Evolutionary conservation across 2,329 filamentous ascomycete genomes (phyloP).

Genomic region (Aspergillus ruber): DNA sequence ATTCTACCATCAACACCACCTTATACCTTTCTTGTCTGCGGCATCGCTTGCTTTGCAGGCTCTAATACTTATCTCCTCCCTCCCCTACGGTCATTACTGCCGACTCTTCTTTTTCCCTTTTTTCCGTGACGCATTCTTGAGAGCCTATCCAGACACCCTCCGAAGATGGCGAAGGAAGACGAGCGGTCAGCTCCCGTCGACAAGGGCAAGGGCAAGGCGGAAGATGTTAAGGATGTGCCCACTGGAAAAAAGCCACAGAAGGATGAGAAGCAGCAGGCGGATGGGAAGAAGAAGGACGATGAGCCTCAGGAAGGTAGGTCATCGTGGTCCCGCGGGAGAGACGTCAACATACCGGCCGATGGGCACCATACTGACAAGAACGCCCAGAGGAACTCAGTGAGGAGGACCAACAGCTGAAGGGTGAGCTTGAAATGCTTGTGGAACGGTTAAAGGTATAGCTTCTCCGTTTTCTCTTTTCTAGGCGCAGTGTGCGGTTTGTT

Average conservation of each 20-base stretch:
- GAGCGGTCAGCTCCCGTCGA: slow-evolving; percentile 76
- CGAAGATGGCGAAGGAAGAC: slow-evolving; percentile 83
- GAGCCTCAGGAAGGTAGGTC: slow-evolving; percentile 56
- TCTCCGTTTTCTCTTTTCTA: slow-evolving; percentile 16
- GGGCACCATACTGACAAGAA: slow-evolving; percentile 22
- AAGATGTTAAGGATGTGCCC: slow-evolving; percentile 57
- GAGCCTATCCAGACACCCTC: slow-evolving; percentile 26
- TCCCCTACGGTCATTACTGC: slow-evolving; percentile 5
- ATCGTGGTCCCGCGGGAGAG: slow-evolving; percentile 23
- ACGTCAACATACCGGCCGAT: neutral
- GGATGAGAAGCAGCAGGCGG: slow-evolving; percentile 63
- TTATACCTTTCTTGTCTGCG: slow-evolving; percentile 13
- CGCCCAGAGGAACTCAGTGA: slow-evolving; percentile 84
- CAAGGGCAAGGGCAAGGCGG: slow-evolving; percentile 94
- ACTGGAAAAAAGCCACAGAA: slow-evolving; percentile 51
- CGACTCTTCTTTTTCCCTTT: slow-evolving; percentile 1
- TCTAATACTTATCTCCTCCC: slow-evolving; percentile 8
- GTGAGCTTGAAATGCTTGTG: slow-evolving; percentile 94
- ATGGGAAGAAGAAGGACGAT: slow-evolving; percentile 69
- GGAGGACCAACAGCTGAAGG: slow-evolving; percentile 97
- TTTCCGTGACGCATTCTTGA: slow-evolving; percentile 5
- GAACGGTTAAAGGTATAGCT: slow-evolving; percentile 74
- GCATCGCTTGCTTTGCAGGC: slow-evolving; percentile 14
- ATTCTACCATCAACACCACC: slow-evolving; percentile 20
- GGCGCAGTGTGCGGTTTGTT: slow-evolving; percentile 4